Evolutionary conservation across 306 rosid species (phyloP).

Genomic region (Quercus berberidifolia): DNA sequence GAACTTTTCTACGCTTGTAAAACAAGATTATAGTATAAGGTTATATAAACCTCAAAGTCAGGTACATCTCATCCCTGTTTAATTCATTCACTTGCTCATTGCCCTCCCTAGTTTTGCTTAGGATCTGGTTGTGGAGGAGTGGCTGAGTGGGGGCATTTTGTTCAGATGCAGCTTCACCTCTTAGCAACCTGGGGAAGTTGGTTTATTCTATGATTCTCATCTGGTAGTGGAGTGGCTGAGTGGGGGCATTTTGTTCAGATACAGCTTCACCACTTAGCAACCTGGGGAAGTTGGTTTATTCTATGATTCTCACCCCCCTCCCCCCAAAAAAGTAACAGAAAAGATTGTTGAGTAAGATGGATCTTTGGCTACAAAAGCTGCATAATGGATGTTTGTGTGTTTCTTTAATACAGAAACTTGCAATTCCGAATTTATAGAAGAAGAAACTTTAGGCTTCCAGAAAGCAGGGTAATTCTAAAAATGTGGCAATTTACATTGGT

Average conservation of each 20-base stretch:
- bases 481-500: background rate
- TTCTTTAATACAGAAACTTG: background rate
- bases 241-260: background rate
- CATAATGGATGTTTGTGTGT: background rate
- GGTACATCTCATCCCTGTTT: background rate
- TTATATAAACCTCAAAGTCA: background rate
- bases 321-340: background rate
- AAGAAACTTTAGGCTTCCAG: background rate
- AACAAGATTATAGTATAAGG: background rate
- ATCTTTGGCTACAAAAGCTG: background rate
- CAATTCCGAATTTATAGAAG: background rate
- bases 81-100: background rate
- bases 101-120: background rate
- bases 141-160: background rate
- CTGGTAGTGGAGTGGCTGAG: background rate
- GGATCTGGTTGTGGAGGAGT: background rate
- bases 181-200: background rate
- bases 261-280: background rate
- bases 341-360: background rate
- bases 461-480: background rate
- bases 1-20: background rate
- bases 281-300: background rate
- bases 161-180: background rate
- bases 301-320: background rate
- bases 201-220: background rate